A percentile compares a stretch with the other conserved stretches of the same genome.
phyloP scores from a whole-genome alignment of 768 basidiomycete genomes.

The Boletus rubescentipes region DNA sequence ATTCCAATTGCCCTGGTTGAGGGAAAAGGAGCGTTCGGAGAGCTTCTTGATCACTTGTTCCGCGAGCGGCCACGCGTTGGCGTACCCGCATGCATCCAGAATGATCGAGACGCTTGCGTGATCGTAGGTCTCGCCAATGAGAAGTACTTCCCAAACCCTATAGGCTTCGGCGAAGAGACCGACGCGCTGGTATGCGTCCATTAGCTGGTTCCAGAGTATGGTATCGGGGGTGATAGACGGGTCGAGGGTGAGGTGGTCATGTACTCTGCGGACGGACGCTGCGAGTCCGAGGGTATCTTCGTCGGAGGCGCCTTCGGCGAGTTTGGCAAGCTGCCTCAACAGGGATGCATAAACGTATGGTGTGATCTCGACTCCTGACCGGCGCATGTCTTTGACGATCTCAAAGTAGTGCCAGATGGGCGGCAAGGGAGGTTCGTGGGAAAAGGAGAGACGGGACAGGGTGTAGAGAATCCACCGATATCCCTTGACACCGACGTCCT shows the following conservation, averaged over 20 bases:
- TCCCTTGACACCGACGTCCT: constrained; percentile 52
- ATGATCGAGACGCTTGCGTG: constrained; percentile 75
- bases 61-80: constrained; percentile 50
- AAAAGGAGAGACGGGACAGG: constrained; percentile 59
- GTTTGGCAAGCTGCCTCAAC: constrained; percentile 50
- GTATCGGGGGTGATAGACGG: constrained; percentile 70
- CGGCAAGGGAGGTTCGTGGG: constrained; percentile 37
- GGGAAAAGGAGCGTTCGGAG: constrained; percentile 44
- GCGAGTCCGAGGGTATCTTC: constrained; percentile 37
- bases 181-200: constrained; percentile 86
- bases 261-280: constrained; percentile 58
- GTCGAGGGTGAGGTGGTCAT: constrained; percentile 78
- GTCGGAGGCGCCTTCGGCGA: constrained; percentile 37
- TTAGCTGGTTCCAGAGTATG: constrained; percentile 76
- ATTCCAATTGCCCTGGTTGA: constrained; percentile 75
- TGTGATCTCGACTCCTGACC: constrained; percentile 55
- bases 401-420: constrained; percentile 61
- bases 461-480: constrained; percentile 64
- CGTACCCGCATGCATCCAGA: constrained; percentile 78
- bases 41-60: constrained; percentile 55
- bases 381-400: constrained; percentile 79
- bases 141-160: constrained; percentile 78
- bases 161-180: constrained; percentile 70
- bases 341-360: constrained; percentile 67
- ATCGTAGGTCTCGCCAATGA: constrained; percentile 56